Base-by-base conservation (phyloP, 495 filamentous ascomycete species). In the Penicillium riverlandense region DNA sequence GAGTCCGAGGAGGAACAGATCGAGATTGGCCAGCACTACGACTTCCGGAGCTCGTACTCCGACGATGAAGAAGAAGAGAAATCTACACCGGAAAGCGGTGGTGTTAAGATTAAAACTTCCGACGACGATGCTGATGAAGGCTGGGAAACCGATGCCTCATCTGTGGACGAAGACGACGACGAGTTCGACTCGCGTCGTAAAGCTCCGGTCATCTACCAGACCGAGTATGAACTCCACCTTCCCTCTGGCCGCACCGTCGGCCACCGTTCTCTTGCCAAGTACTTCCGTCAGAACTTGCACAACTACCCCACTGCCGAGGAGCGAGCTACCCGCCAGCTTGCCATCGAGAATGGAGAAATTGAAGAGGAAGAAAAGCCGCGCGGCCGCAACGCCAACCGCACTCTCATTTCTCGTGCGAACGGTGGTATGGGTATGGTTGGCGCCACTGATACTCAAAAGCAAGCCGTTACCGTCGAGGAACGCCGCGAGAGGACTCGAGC, bases 21-120 rank as follows among this genome's bases (percentile, higher is more conserved):
- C 12, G 89, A 94, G 43, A 84, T 99, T 47, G 94, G 92, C n/a
- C 86, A 97, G 37, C 97, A 87, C 68, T 99, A 97, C 68, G 94
- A 99, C 61, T 99, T 99, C 78, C 74, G 84, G 43, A 83, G 83
- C 65, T 94, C 92, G 4, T 99, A 99, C 62, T 89, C 88, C 0
- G 92, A 97, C 57, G 83, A 80, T 10, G 79, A 82, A 29, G 75
- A 82, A 29, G 75, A 57, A 15, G 66, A 68, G 28, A 59, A 65
- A 28, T 45, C 52, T n/a, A 54, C 55, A 40, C 43, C 53, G 8
- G 66, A 61, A 32, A 53, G 59, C 27, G 67, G 65, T 16, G 66
- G 63, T 15, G 69, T 70, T 31, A 70, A 67, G 44, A 57, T 69
- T 11, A 49, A 56, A 11, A 50, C 52, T 32, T 62, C 52, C 12